Conservation (phyloP, 202 grass and related monocot genomes). For the Bolboschoenoplectus hybrid region DNA sequence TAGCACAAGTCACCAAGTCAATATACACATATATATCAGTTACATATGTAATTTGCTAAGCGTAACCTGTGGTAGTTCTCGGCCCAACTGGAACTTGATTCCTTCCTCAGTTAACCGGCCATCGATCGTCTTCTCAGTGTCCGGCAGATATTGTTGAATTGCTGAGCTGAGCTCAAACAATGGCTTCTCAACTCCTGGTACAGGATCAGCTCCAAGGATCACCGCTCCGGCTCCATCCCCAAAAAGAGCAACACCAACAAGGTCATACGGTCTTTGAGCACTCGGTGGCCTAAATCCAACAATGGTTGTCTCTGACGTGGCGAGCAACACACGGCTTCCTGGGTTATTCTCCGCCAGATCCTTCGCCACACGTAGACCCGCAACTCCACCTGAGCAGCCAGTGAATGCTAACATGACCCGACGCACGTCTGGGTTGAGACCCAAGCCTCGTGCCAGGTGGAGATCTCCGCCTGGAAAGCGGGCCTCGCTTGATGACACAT, state of each 20-base stretch:
- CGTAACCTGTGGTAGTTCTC: conserved; percentile 73
- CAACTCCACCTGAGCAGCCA: conserved; percentile 77
- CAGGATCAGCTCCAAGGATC: conserved; percentile 59
- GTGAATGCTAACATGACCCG: conserved; percentile 87
- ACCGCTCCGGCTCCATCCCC: conserved; percentile 74
- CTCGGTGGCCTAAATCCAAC: conserved; percentile 77
- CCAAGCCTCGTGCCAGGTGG: conserved; percentile 69
- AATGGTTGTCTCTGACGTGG: conserved; percentile 84
- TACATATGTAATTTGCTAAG: neutral
- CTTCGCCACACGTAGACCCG: conserved; percentile 83
- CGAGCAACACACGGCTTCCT: conserved; percentile 60
- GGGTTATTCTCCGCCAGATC: conserved; percentile 75
- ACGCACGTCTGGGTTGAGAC: conserved; percentile 65
- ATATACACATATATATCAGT: neutral
- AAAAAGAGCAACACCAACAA: conserved; percentile 87
- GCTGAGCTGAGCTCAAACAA: conserved; percentile 72
- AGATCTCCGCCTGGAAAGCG: conserved; percentile 78
- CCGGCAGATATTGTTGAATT: conserved; percentile 64
- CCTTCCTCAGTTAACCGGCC: conserved; percentile 79
- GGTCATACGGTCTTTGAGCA: conserved; percentile 77
- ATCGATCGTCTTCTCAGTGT: conserved; percentile 73
- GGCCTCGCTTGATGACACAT: conserved; percentile 84
- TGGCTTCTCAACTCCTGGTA: conserved; percentile 33
- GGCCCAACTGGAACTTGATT: conserved; percentile 83
- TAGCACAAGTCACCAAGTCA: conserved; percentile 1